Evolutionary conservation across 371 early-diverging fungal species (phyloP).

Genomic region (Mucor lusitanicus): DNA sequence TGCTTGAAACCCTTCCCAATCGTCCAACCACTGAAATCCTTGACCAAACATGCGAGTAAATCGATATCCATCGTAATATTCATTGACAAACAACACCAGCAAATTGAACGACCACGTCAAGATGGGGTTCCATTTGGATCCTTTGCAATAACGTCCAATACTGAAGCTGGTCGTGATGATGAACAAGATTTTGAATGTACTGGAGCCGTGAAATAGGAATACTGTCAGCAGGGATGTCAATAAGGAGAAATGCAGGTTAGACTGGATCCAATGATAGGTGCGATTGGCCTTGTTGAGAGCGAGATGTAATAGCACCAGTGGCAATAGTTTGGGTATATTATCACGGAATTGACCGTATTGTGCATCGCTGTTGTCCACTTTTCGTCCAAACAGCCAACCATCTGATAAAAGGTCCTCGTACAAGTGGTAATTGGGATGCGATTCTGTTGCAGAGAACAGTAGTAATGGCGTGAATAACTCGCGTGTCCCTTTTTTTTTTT

Average conservation of each 20-base stretch:
- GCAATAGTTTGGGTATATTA: slow-evolving; percentile 65
- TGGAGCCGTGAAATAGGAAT: slow-evolving; percentile 52
- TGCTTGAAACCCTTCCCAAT: slow-evolving; percentile 46
- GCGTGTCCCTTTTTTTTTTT: too few species aligned
- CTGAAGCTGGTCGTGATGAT: slow-evolving; percentile 65
- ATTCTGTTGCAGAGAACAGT: slow-evolving; percentile 26
- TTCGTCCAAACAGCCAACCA: slow-evolving; percentile 69
- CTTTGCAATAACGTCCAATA: slow-evolving; percentile 56
- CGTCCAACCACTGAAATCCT: slow-evolving; percentile 73
- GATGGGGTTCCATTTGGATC: slow-evolving; percentile 59
- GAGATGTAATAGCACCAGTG: slow-evolving; percentile 54
- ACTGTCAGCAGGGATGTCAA: slow-evolving; percentile 67
- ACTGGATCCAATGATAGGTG: slow-evolving; percentile 8
- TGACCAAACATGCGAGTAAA: slow-evolving; percentile 57
- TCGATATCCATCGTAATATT: slow-evolving; percentile 69
- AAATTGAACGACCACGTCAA: slow-evolving; percentile 83
- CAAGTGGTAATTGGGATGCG: slow-evolving; percentile 57
- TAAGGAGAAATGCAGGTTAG: slow-evolving; percentile 46
- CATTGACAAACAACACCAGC: slow-evolving; percentile 74
- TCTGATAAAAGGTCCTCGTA: slow-evolving; percentile 57
- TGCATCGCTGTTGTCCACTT: slow-evolving; percentile 83
- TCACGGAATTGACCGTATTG: slow-evolving; percentile 84
- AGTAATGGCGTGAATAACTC: too few species aligned
- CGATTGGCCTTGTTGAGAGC: slow-evolving; percentile 50
- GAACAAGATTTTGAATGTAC: slow-evolving; percentile 70